Evolutionary conservation across 495 filamentous ascomycete genomes (phyloP), one percentile per base, ranked within the genome.

Genomic region (Viridothelium virens): DNA sequence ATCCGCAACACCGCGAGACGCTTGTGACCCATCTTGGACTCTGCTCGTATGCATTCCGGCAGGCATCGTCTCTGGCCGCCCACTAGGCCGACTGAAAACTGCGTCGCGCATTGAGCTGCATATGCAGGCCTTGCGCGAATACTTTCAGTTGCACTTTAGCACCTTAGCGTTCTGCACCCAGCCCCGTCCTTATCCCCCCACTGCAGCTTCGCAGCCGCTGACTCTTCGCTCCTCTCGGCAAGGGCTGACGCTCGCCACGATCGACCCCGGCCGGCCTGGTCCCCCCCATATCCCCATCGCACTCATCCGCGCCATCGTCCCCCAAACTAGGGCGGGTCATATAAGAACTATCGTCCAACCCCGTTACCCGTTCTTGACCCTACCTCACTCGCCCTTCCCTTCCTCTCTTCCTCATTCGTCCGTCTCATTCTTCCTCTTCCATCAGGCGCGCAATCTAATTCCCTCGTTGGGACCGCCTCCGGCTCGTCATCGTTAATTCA

Each of bases 391-490:
- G 62, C 74, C 74, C 67, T 73, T 41, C 37, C 61, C 69, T 75
- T 74, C 70, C 64, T 68, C 72, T 63, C 75, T 72, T 66, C 71
- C 74, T 74, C 75, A 75, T 74, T 76, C 77, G 69, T 75, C 75
- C 68, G 59, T 76, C 72, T 70, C 69, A 75, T 76, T 69, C 74
- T 70, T 65, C 63, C 71, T 76, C 69, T 66, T 68, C 69, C 63
- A 67, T 68, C 69, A 79, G 83, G 81, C 78, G 80, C 79, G 78
- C 74, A 78, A 79, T 78, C 79, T 82, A 82, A 82, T 84, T 79
- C 83, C 83, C 79, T 75, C 78, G 75, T 78, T 78, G 80, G 83
- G 81, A 82, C 79, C 77, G 81, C 80, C 63, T 71, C 67, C 31
- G 47, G 47, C 61, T 61, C 63, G 39, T 39, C 63, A 48, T 63